Conservation (phyloP, 441 rosid species). For the Gossypium laxum region DNA sequence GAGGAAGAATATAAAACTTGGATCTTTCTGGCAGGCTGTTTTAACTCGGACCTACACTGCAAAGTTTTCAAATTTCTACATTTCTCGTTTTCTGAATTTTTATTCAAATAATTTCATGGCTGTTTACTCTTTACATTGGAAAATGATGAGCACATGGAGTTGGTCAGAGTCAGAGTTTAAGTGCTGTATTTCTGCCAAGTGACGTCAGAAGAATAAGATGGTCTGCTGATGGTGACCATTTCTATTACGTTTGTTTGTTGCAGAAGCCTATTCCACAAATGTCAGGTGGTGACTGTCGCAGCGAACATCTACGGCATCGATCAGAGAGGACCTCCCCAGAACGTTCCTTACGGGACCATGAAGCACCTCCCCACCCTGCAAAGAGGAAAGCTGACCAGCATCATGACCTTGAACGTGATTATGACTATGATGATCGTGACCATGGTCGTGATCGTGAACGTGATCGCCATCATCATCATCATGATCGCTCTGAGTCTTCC, state of each 20-base stretch:
- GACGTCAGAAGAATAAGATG: background rate
- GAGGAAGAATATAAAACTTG: background rate
- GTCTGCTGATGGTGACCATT: background rate
- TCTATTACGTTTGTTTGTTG: conserved; percentile 8
- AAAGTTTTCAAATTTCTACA: background rate
- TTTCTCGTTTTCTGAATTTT: background rate
- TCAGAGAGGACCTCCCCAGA: conserved; percentile 34
- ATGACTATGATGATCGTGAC: conserved; percentile 25
- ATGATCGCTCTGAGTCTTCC: conserved; percentile 27
- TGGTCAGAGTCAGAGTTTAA: background rate
- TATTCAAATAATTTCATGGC: background rate
- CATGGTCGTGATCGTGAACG: conserved; percentile 24
- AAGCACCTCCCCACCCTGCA: conserved; percentile 30
- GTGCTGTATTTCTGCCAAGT: background rate
- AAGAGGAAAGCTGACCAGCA: conserved; percentile 57
- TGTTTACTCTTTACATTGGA: background rate
- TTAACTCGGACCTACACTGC: background rate
- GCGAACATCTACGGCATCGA: conserved; percentile 17
- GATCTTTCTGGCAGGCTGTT: background rate
- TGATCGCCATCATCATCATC: conserved; percentile 32
- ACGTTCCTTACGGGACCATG: conserved; percentile 26
- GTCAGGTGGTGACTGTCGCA: conserved; percentile 22
- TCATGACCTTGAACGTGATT: conserved; percentile 33
- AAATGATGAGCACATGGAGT: background rate
- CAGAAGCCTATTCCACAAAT: conserved; percentile 33